A percentile compares a stretch with the other conserved stretches of the same genome.
phyloP scores from a whole-genome alignment of 495 filamentous ascomycete species.

The Rusavskia elegans region DNA sequence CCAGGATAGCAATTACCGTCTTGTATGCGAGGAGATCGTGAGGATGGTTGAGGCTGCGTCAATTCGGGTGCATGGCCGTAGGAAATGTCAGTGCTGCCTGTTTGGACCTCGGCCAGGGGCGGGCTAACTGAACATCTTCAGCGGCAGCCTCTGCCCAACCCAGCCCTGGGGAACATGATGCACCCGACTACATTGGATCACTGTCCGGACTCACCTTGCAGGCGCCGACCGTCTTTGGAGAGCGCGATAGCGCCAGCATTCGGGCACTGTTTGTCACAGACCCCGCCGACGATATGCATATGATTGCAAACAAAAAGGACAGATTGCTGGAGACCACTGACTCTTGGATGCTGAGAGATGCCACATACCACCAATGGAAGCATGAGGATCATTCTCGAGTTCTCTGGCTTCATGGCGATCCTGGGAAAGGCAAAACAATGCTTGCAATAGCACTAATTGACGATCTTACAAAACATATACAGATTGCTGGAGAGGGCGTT shows the following conservation, averaged over 20 bases:
- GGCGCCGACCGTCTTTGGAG: neutral
- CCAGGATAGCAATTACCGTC: slow-evolving; percentile 5
- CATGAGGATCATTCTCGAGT: neutral
- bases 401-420: slow-evolving; percentile 9
- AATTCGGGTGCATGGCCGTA: too few species aligned
- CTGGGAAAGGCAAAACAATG: slow-evolving; percentile 8
- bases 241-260: neutral
- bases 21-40: slow-evolving; percentile 4
- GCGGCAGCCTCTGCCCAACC: neutral
- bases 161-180: too few species aligned
- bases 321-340: slow-evolving; percentile 5
- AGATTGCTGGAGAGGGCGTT: neutral
- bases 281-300: slow-evolving; percentile 3
- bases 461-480: slow-evolving; percentile 2
- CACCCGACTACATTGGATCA: too few species aligned
- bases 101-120: too few species aligned
- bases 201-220: too few species aligned
- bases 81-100: too few species aligned
- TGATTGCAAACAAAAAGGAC: slow-evolving; percentile 4
- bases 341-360: slow-evolving; percentile 5
- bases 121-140: too few species aligned
- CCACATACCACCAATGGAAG: slow-evolving; percentile 1
- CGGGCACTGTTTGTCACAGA: slow-evolving; percentile 4
- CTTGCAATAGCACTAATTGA: slow-evolving; percentile 4
- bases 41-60: slow-evolving; percentile 1